Evolutionary conservation across 2,329 filamentous ascomycete genomes (phyloP), one percentile per base, ranked within the genome.

Genomic region (Aspergillus candidus): DNA sequence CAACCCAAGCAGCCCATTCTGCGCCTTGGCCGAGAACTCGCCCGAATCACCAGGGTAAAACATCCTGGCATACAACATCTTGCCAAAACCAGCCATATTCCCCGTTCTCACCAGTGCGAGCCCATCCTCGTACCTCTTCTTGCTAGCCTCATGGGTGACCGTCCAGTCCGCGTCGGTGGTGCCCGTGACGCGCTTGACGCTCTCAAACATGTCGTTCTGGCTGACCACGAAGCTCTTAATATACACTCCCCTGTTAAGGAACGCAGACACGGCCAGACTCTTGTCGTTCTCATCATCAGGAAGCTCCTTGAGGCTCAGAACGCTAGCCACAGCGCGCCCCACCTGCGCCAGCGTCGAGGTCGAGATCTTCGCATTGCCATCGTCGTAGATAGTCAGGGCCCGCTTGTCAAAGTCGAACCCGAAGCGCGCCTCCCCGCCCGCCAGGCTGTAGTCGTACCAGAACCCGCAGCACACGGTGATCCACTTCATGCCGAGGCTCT

Each of bases 181-280:
- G 0, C 74, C 74, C 0, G 77, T 76, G 4, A 81, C 80, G 0
- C 76, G 74, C 54, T 81, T 72, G 11, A 82, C 62, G n/a, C 73
- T 75, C 32, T 76, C 74, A 42, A 86, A 72, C 69, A 86, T 85
- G 8, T 86, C 82, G 10, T 72, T 71, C 60, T 87, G 83, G 46
- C 64, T 78, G 47, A 81, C 52, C 10, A 66, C 59, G 65, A 84
- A 86, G 48, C 76, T 81, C 6, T 68, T 71, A 10, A 82, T 52
- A 52, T 72, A 78, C 2, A 83, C 56, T 0, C 55, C 50, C 39
- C 72, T 70, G 59, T 82, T 78, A 3, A 66, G 62, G 53, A 69
- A 79, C 30, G 59, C 50, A 6, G 51, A 68, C 7, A 80, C 44
- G 7, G 68, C 67, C 2, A 60, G 54, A 6, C 63, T 60, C 6